Evolutionary conservation across 352 stramenopile species (phyloP), one percentile per base, ranked within the genome.

Genomic region (Sclerospora graminicola): DNA sequence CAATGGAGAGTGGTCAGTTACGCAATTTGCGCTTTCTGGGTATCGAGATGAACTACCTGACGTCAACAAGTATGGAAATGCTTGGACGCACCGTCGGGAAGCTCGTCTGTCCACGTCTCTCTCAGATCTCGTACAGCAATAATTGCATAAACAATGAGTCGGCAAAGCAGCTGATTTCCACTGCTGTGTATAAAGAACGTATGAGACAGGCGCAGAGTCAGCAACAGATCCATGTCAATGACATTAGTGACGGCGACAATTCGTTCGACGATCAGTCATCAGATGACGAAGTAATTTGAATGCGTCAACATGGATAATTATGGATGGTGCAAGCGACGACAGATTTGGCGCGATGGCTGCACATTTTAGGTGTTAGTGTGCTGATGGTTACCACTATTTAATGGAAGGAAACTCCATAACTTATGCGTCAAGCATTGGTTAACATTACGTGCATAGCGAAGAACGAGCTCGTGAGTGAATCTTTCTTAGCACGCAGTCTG

Each of bases 71-170:
- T 55, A 88, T 92, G 71, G 74, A 89, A 51, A 92, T 89, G 69
- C 58, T 91, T 13, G 80, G 80, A 2, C 66, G 72, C n/a, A 87
- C 63, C 16, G 83, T 91, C 10, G 80, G 80, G 32, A 88, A 87
- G 45, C 54, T 89, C 26, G 74, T 87, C 13, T 89, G 76, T 16
- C 80, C 80, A 2, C n/a, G 56, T 43, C 66, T 91, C 8, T 70
- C 74, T n/a, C 80, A 91, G 57, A 89, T 91, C 47, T 91, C 80
- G 43, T 91, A 89, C 59, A 88, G 74, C 23, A 74, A 89, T 54
- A 91, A 91, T 42, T 85, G 69, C 28, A 77, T 91, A 19, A 63
- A 81, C 32, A 85, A 91, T 32, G 54, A 55, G 20, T 61, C 77
- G 1, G 80, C 80, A 11, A 91, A 89, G 73, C 69, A 71, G 5